phyloP scores from a whole-genome alignment of 441 rosid species.

The Corymbia calophylla region DNA sequence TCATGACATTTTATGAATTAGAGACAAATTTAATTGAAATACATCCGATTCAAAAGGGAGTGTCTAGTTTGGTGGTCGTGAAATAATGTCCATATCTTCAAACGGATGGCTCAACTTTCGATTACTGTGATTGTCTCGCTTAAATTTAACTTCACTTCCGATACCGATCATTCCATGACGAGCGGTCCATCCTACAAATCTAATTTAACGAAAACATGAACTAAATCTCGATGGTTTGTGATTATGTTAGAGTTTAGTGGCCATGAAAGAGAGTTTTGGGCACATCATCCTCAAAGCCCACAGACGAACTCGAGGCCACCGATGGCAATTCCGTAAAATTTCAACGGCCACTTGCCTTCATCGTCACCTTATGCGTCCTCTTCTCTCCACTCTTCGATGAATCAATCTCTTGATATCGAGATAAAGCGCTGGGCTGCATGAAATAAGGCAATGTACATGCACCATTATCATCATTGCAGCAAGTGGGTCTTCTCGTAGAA shows the following conservation, averaged over 20 bases:
- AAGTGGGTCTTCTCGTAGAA: too few relatives aligned
- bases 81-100: background rate
- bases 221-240: background rate
- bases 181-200: background rate
- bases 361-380: too few relatives aligned
- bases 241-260: background rate
- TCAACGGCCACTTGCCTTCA: too few relatives aligned
- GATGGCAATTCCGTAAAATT: too few relatives aligned
- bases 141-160: background rate
- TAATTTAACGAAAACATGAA: background rate
- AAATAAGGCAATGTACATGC: too few relatives aligned
- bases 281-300: too few relatives aligned
- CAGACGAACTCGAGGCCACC: too few relatives aligned
- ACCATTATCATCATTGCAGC: too few relatives aligned
- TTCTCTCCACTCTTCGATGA: too few relatives aligned
- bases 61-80: accelerated
- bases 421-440: too few relatives aligned
- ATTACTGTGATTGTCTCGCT: background rate
- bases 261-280: background rate
- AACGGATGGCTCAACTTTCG: accelerated
- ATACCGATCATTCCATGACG: too few relatives aligned
- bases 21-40: background rate
- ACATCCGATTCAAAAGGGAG: background rate
- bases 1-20: accelerated
- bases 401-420: too few relatives aligned